Percentiles rank a stretch among this genome's conserved stretches.
These are phyloP conservation scores for Syzygium malaccense DNA, from an alignment of 441 rosid genomes.

Conservation along the genomic window DNA sequence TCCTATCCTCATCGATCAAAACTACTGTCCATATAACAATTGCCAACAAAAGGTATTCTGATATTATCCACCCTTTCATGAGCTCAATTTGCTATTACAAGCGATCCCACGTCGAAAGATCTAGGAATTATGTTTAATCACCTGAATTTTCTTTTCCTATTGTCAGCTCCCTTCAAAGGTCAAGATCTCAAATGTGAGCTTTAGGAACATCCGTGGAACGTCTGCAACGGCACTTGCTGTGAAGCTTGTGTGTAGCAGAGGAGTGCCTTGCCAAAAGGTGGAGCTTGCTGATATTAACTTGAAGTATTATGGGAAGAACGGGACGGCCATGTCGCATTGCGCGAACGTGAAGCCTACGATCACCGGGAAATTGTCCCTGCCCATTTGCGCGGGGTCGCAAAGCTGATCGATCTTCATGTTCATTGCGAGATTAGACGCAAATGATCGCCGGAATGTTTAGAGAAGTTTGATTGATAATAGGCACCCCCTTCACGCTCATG, in stretches of 20 bases:
- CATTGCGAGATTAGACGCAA: not conserved
- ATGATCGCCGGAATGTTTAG: not conserved
- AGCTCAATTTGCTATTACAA: not conserved
- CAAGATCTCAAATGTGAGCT: slow-evolving; percentile 28
- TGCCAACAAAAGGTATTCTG: not conserved
- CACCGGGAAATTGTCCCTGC: slow-evolving; percentile 8
- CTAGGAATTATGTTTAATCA: not conserved
- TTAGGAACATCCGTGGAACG: slow-evolving; percentile 38
- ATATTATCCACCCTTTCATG: not conserved
- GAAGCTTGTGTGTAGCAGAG: slow-evolving; percentile 31
- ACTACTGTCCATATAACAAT: slow-evolving; percentile 6
- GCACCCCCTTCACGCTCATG: not conserved
- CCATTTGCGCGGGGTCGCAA: not conserved
- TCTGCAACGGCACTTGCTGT: slow-evolving; percentile 23
- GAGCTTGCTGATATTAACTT: slow-evolving; percentile 31
- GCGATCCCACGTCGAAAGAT: not conserved
- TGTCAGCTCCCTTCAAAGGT: slow-evolving; percentile 29
- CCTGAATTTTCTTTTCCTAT: not conserved
- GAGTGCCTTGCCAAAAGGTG: slow-evolving; percentile 30
- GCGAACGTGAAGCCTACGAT: slow-evolving; percentile 27
- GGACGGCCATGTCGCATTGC: slow-evolving; percentile 24
- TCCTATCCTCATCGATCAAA: slow-evolving; percentile 14
- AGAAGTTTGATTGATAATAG: not conserved
- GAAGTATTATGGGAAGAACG: slow-evolving; percentile 17
- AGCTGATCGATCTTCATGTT: not conserved